Conservation (phyloP, 2,329 filamentous ascomycete genomes). For the Exophiala sp. region DNA sequence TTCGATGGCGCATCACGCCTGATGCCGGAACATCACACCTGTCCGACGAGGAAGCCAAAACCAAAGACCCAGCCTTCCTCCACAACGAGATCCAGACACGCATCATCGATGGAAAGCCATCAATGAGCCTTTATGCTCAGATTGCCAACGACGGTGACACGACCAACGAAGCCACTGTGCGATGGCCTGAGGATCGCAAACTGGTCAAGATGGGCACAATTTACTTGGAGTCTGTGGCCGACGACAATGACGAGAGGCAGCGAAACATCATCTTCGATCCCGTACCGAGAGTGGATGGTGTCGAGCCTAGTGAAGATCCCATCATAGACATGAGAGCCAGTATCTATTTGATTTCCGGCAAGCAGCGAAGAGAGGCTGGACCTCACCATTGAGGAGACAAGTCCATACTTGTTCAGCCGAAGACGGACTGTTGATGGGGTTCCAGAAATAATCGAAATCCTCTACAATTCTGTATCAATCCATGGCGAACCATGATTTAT, state of each 20-base stretch:
- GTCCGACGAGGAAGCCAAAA: slow-evolving; percentile 36
- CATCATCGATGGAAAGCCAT: slow-evolving; percentile 37
- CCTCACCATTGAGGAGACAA: slow-evolving; percentile 13
- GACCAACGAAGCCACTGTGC: slow-evolving; percentile 47
- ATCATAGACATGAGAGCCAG: slow-evolving; percentile 55
- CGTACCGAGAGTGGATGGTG: slow-evolving; percentile 52
- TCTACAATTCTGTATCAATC: not conserved
- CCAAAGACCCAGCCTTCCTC: slow-evolving; percentile 44
- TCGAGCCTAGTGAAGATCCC: slow-evolving; percentile 54
- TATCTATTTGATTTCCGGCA: slow-evolving; percentile 55
- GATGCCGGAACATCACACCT: slow-evolving; percentile 42
- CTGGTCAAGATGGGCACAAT: slow-evolving; percentile 52
- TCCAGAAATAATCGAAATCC: too few species aligned
- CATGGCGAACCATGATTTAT: too few species aligned
- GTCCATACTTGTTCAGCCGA: too few species aligned
- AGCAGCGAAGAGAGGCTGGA: slow-evolving; percentile 47
- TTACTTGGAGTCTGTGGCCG: slow-evolving; percentile 40
- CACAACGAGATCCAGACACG: slow-evolving; percentile 46
- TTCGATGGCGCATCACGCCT: slow-evolving; percentile 52
- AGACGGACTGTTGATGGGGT: too few species aligned
- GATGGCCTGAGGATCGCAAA: slow-evolving; percentile 52
- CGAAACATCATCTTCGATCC: slow-evolving; percentile 58
- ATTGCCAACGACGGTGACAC: slow-evolving; percentile 48
- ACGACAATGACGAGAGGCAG: slow-evolving; percentile 42
- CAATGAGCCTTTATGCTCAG: slow-evolving; percentile 51